Base-by-base conservation (phyloP, 1,284 basidiomycete species). In the Anthracocystis setariae region DNA sequence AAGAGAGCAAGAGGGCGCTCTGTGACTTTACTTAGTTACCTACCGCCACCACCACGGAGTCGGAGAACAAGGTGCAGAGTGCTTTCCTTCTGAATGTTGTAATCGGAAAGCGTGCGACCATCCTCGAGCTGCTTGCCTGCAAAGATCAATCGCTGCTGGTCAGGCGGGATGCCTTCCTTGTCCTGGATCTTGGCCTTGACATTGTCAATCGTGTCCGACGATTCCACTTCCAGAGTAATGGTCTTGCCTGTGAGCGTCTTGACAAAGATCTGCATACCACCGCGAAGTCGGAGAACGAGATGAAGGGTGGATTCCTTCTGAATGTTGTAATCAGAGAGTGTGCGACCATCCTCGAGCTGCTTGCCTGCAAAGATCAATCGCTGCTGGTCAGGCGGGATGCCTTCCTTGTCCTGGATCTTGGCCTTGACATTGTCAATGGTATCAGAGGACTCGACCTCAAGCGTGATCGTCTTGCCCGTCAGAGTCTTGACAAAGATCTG, bases 401-500 rank as follows among this genome's bases (percentile, higher is more conserved):
- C 81, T 47, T 82, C 81, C 63, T 81, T 80, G 64, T 81, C 79
- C 60, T 81, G 79, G 57, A 83, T 38, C 83, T 79, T 79, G 39
- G 72, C 75, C 64, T 80, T 78, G 60, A 79, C 73, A 88, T 95
- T 95, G 88, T 96, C 93, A 86, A 96, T 94, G 71, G 94, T 94
- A 87, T 95, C 93, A 64, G 91, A 62, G 86, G 88, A 84, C 86
- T 95, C 93, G 76, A 95, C 93, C 89, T 92, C 84, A 88, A 92
- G 54, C 81, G 93, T 95, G 88, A 96, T 95, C 76, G 93, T 95
- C 88, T 97, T 98, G 84, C 94, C 94, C 87, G 94, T 97, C 74
- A 98, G 91, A 88, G 92, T 81, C 79, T 82, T 82, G 70, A 82
- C 81, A 48, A 82, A 81, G 44, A 82, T 79, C 46, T 82, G 80